Base-by-base conservation (phyloP, 2,329 filamentous ascomycete genomes). In the Pyrenochaeta sp. region DNA sequence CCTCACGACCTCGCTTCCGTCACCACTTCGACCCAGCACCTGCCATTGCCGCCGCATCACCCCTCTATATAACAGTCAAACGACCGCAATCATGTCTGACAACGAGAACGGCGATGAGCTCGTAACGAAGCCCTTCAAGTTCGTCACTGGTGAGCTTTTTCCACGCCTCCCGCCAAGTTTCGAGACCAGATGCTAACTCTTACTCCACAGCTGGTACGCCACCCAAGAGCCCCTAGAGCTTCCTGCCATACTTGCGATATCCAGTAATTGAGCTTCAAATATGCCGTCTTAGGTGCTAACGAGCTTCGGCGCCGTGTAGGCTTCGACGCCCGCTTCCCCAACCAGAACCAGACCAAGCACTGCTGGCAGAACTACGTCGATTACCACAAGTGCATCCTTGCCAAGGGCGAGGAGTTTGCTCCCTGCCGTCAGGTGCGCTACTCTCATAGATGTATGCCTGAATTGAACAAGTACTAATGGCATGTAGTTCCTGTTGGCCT, bases 301-400 rank as follows among this genome's bases (percentile, higher is more conserved):
- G 43, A 52, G 54, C 60, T 61, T 45, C 51, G 55, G 55, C 61
- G 64, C 61, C 56, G 45, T 45, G 48, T 63, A 97, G 95, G 95
- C 85, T 96, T 96, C 84, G 95, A 99, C 79, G 95, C 95, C 81
- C 94, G 95, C 80, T 99, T 98, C 85, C 95, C 95, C 76, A 97
- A 99, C 86, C 84, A 88, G 85, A 99, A 99, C 85, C 91, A 95
- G 80, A 88, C 93, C 82, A 97, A 97, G 90, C 93, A 99, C 88
- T 99, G 95, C 91, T 99, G 95, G 95, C 96, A 99, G 81, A 99
- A 99, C 87, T 99, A 99, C 83, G 95, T 99, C 84, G 95, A 99
- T 82, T 98, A 99, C 87, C 91, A 99, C 89, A 99, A 99, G 87
- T 99, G 95, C 85, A 92, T 97, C 81, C 84, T 89, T 77, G 94